Base-by-base conservation (phyloP, 129 eudicot genomes). In the Helichrysum umbraculigerum region DNA sequence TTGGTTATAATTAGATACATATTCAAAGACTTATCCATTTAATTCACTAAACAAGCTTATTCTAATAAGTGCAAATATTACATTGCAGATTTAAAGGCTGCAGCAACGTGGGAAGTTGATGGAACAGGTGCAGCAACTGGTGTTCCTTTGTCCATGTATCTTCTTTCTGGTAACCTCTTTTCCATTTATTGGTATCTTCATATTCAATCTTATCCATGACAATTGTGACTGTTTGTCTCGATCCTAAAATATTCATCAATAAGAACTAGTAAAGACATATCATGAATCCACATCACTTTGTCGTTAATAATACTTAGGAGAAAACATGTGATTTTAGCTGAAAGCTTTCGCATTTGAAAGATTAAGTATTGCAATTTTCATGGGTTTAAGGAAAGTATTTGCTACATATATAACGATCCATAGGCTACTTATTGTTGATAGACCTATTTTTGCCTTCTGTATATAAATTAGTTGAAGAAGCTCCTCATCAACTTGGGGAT, bases 61-160 rank as follows among this genome's bases (percentile, higher is more conserved):
- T 20, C 34, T 2, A 42, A 30, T 25, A 58, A 61, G 74, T 70
- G 71, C 47, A 57, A 52, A 58, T n/a, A 21, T 77, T 64, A n/a
- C 72, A 25, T 68, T 82, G 61, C 83, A 94, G 98, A 86, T 83
- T 62, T 87, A 47, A 89, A 85, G 85, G 85, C 99, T 78, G 89
- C 85, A 29, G 94, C 99, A 79, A 95, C 96, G 29, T 95, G 99
- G 99, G 99, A 95, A 89, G 97, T 95, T 83, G 99, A 91, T 79
- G 91, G 90, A 73, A 87, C 86, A 2, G 99, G 99, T 78, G 83
- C 83, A 28, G 74, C 84, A 42, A 87, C 96, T 16, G 89, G 96
- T 59, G 77, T 87, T 81, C 91, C 96, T 72, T 79, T 79, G 42
- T 89, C 97, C 41, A 95, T 95, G 99, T 95, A 87, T 77, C 99